A percentile compares a stretch with the other conserved stretches of the same genome.
phyloP scores from a whole-genome alignment of 257 asterid species.

The Nicotiana tomentosiformis region DNA sequence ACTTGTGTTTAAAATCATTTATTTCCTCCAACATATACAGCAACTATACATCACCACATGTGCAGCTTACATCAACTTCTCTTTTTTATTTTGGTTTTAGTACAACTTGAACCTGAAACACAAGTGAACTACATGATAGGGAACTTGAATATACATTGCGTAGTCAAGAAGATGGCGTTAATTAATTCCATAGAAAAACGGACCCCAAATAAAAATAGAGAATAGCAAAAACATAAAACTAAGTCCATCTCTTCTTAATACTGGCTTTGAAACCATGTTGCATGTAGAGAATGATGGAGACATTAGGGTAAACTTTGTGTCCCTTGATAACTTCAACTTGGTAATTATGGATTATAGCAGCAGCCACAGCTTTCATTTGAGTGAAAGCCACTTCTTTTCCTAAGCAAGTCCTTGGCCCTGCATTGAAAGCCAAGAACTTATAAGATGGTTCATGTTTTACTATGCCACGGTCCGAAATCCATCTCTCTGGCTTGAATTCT shows the following conservation, averaged over 20 bases:
- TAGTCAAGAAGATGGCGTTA: too few species aligned
- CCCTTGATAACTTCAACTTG: conserved; percentile 26
- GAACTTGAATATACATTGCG: neutral
- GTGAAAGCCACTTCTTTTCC: conserved; percentile 57
- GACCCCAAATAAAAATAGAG: neutral
- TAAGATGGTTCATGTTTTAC: conserved; percentile 47
- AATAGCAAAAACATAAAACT: neutral
- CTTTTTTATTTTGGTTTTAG: neutral
- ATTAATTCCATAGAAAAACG: neutral
- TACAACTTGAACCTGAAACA: neutral
- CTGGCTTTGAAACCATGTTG: conserved; percentile 44
- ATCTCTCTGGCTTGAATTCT: conserved; percentile 57
- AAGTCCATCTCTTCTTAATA: conserved; percentile 31
- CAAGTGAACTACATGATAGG: neutral
- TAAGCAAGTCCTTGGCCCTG: conserved; percentile 63
- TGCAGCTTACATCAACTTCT: neutral
- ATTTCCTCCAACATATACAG: neutral
- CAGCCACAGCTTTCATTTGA: conserved; percentile 44
- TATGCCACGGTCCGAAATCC: conserved; percentile 39
- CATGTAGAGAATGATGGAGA: conserved; percentile 54
- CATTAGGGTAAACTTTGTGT: conserved; percentile 37
- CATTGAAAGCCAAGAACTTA: conserved; percentile 59
- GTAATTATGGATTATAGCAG: conserved; percentile 41
- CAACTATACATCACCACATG: neutral
- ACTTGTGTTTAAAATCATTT: neutral